Base-by-base conservation (phyloP, 1,139 yeast genomes). In the Suhomyces bribrorum region DNA sequence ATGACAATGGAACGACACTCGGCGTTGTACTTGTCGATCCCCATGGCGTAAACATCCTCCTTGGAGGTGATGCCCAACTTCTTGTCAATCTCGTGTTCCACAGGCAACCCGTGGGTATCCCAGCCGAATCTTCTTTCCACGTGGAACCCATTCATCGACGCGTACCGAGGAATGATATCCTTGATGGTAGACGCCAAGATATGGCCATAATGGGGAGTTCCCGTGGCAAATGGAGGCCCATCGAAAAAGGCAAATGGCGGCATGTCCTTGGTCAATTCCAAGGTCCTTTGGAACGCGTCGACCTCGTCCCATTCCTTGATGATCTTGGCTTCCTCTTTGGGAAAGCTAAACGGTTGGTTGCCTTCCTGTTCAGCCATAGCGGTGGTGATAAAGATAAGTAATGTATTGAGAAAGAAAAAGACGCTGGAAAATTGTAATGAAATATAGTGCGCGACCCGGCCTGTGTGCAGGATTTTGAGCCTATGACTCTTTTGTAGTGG, bases 161-260 rank as follows among this genome's bases (percentile, higher is more conserved):
- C 97, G 61, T 89, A 92, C 62, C 99, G 81, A 41, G 98, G 98
- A 43, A 92, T 90, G 50, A 92, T 87, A 70, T 92, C 99, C 74
- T 90, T 92, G 54, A 89, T 87, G 41, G 98, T 92, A 28, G 97
- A 90, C 3, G 97, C 94, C 63, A 94, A 74, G 58, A 92, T 84
- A 61, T 92, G 99, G 45, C 99, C 99, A 62, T 92, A 94, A 62
- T 92, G 99, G 32, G 99, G 99, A 27, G 97, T 87, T 60, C 98
- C 97, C 5, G 98, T 92, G 42, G 99, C 99, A 65, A 92, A 92
- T 50, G 99, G 99, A 9, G 99, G 99, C 24, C 99, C 99, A 66
- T 92, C 99, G 59, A 87, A 94, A 63, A 92, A 92, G 32, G 97
- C 81, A 64, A 90, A 92, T 41, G 83, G 85, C 28, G 95, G 95